Percentiles rank a stretch among this genome's conserved stretches.
These are phyloP conservation scores for Calonectria hongkongensis DNA, from an alignment of 2,329 filamentous ascomycete genomes.

Conservation along the genomic window DNA sequence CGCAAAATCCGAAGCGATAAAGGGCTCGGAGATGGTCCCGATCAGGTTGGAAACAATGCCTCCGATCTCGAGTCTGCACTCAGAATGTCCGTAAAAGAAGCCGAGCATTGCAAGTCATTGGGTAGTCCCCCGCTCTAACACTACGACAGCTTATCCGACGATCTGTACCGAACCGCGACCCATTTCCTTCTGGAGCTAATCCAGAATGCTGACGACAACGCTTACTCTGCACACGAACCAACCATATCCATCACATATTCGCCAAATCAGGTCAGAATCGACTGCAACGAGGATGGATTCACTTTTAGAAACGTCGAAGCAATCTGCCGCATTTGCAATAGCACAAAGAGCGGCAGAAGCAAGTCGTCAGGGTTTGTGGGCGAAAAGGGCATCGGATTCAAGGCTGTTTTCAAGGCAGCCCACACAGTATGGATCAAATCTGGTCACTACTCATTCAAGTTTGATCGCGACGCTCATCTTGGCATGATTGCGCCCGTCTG, in stretches of 20 bases:
- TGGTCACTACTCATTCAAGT: constrained; percentile 57
- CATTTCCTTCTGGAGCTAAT: constrained; percentile 34
- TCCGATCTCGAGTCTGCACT: constrained; percentile 35
- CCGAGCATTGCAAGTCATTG: fast-evolving
- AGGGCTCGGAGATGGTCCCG: constrained; percentile 30
- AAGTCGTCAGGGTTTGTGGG: constrained; percentile 53
- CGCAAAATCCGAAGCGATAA: constrained; percentile 26
- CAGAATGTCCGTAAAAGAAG: constrained; percentile 17
- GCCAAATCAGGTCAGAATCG: background rate
- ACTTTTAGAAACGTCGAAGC: constrained; percentile 13
- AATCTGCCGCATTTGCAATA: background rate
- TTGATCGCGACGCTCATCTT: constrained; percentile 55
- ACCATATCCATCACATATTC: constrained; percentile 11
- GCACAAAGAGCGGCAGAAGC: constrained; percentile 11
- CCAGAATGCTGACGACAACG: constrained; percentile 36
- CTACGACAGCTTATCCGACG: background rate
- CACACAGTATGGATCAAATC: constrained; percentile 56
- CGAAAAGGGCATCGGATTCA: constrained; percentile 62
- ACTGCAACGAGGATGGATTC: constrained; percentile 35
- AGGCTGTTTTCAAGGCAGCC: constrained; percentile 59
- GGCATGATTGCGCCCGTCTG: constrained; percentile 61
- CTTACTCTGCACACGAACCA: background rate
- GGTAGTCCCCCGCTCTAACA: background rate
- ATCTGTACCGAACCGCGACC: constrained; percentile 20
- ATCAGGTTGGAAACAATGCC: constrained; percentile 33